A percentile compares a stretch with the other conserved stretches of the same genome.
Conservation (phyloP, 208 protist genomes). For the Tetramitus jugosus region DNA sequence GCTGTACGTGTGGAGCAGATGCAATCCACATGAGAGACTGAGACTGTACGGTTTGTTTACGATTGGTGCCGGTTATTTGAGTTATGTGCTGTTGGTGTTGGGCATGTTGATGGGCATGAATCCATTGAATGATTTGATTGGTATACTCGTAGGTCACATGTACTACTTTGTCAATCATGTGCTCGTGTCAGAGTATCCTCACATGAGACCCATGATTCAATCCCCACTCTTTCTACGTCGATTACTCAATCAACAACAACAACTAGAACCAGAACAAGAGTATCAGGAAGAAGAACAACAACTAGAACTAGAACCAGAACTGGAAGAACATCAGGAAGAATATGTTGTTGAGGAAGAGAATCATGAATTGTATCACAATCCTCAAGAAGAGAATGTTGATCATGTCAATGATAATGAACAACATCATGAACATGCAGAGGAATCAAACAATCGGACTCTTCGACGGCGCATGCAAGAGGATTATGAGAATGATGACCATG, state of each 20-base stretch:
- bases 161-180: constrained; percentile 38
- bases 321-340: too few species aligned
- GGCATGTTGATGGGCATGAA: constrained; percentile 25
- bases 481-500: too few species aligned
- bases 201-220: background rate
- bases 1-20: constrained; percentile 40
- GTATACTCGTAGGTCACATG: constrained; percentile 40
- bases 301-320: background rate
- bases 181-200: background rate
- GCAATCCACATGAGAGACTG: constrained; percentile 42
- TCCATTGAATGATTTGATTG: constrained; percentile 32
- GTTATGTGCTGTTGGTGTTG: constrained; percentile 33
- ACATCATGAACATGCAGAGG: background rate
- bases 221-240: background rate
- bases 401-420: too few species aligned
- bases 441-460: background rate
- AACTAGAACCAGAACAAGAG: background rate
- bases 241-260: background rate
- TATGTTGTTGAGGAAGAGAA: too few species aligned
- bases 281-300: background rate
- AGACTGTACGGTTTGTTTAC: constrained; percentile 36
- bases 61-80: constrained; percentile 36
- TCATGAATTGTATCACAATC: too few species aligned
- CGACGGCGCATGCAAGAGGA: background rate
- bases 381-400: too few species aligned